Evolutionary conservation across 2,329 filamentous ascomycete genomes (phyloP), one percentile per base, ranked within the genome.

Genomic region (Phialophora macrospora): DNA sequence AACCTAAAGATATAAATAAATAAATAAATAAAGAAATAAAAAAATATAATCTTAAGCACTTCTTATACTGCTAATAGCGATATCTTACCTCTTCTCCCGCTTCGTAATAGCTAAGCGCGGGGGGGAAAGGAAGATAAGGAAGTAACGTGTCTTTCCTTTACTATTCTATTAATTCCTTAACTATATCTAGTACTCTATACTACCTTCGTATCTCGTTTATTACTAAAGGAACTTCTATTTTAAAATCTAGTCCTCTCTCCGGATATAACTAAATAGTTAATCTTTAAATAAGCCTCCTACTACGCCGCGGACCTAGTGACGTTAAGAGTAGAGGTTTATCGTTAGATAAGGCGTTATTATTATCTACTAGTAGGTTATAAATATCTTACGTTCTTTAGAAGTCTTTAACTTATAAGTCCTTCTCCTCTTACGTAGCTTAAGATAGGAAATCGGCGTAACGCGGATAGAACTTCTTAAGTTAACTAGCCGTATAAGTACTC

Each of bases 401-500:
- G 14, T 41, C 54, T 41, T 56, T 24, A n/a, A 9, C 1, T 41
- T 3, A 24, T 17, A 17, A n/a, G 17, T 30, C 22, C 32, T 55
- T n/a, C 4, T 22, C 32, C 44, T 41, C 14, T 56, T 26, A 14
- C 4, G 6, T 44, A 5, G 20, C 6, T 11, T 44, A 4, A 4
- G 4, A 2, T 26, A 58, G n/a, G 28, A 46, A 58, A 38, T 58
- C 20, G 1, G 8, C 4, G 3, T 17, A n/a, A 5, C 22, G 8
- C 1, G n/a, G 14, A 30, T 58, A 58, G n/a, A 58, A 58, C 24
- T 14, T 58, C 30, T 58, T 58, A 12, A 58, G 22, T 14, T 32
- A 14, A 7, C 6, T 46, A 46, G 34, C 14, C 17, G n/a, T 46
- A 28, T 58, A 58, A 20, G 34, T 58, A 2, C 22, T 17, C 1